Conservation (phyloP, 352 stramenopile species). For the Pythium monospermum region DNA sequence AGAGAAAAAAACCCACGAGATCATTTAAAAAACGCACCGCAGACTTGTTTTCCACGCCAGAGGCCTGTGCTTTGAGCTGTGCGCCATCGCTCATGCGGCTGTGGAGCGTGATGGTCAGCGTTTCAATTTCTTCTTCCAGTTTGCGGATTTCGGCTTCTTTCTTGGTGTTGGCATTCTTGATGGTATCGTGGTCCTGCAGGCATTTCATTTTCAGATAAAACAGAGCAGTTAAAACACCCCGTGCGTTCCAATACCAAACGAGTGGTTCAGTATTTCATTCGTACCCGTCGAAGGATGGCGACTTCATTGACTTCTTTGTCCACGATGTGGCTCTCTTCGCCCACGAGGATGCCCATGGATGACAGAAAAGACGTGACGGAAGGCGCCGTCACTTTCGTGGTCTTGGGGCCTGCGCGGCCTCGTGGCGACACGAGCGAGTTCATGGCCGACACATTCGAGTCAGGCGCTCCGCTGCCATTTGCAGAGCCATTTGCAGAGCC, state of each 20-base stretch:
- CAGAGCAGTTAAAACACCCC: not conserved
- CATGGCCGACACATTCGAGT: conserved; percentile 33
- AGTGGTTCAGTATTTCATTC: no score
- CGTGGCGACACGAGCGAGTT: conserved; percentile 38
- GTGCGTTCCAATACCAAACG: no score
- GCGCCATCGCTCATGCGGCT: conserved; percentile 49
- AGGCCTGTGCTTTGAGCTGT: conserved; percentile 55
- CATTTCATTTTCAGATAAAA: not conserved
- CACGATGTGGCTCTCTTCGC: conserved; percentile 73
- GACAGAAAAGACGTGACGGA: conserved; percentile 70
- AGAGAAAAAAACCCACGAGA: no score
- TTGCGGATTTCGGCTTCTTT: conserved; percentile 75
- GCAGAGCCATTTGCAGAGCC: not conserved
- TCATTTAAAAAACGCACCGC: conserved; percentile 32
- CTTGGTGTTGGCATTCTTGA: conserved; percentile 60
- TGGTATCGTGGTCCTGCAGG: conserved; percentile 53
- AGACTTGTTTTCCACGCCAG: conserved; percentile 74
- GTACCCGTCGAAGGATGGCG: conserved; percentile 49
- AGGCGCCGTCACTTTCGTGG: conserved; percentile 49
- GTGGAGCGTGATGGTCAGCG: conserved; percentile 64
- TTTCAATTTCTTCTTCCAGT: conserved; percentile 75
- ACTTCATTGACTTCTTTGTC: conserved; percentile 80
- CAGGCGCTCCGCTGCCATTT: conserved; percentile 22
- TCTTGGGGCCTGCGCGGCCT: conserved; percentile 16
- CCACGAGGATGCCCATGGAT: conserved; percentile 65